These are phyloP conservation scores for Euphrasia arctica DNA, from an alignment of 305 asterid genomes.

Conservation along the genomic window DNA sequence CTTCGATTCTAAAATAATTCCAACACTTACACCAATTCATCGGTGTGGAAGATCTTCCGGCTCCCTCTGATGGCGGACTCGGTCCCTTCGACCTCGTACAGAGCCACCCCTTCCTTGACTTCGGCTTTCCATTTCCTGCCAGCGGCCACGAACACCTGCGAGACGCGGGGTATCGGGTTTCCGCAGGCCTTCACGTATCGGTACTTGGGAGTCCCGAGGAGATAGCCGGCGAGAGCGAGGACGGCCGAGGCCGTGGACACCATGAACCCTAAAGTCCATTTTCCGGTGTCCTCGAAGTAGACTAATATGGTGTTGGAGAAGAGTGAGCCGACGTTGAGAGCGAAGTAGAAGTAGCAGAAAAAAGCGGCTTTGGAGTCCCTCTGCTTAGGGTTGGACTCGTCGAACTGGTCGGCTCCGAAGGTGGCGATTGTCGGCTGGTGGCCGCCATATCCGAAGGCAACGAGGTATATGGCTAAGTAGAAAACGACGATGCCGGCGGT, in stretches of 20 bases:
- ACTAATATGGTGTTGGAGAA: constrained; percentile 67
- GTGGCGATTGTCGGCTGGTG: constrained; percentile 87
- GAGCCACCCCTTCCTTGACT: constrained; percentile 16
- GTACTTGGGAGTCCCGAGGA: constrained; percentile 49
- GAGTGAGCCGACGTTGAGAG: constrained; percentile 63
- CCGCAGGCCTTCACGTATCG: constrained; percentile 57
- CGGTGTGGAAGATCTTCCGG: constrained; percentile 55
- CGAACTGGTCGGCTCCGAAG: constrained; percentile 74
- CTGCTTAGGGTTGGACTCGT: constrained; percentile 36
- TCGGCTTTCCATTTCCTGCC: constrained; percentile 31
- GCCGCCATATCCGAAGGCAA: constrained; percentile 81
- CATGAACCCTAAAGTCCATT: constrained; percentile 70
- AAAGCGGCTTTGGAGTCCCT: constrained; percentile 41
- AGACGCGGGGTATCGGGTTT: constrained; percentile 62
- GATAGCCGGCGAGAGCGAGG: constrained; percentile 39
- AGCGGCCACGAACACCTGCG: constrained; percentile 64
- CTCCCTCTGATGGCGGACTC: constrained; percentile 60
- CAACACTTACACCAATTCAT: constrained; percentile 46
- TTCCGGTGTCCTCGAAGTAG: constrained; percentile 60
- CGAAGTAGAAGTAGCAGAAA: constrained; percentile 67
- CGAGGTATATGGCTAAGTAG: constrained; percentile 62
- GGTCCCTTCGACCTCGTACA: constrained; percentile 52
- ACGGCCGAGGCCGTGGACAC: constrained; percentile 51
- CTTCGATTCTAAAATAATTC: too few species aligned
- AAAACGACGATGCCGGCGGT: constrained; percentile 33